Evolutionary conservation across 345 rosid genomes (phyloP), one percentile per base, ranked within the genome.

Genomic region (Viola odorata): DNA sequence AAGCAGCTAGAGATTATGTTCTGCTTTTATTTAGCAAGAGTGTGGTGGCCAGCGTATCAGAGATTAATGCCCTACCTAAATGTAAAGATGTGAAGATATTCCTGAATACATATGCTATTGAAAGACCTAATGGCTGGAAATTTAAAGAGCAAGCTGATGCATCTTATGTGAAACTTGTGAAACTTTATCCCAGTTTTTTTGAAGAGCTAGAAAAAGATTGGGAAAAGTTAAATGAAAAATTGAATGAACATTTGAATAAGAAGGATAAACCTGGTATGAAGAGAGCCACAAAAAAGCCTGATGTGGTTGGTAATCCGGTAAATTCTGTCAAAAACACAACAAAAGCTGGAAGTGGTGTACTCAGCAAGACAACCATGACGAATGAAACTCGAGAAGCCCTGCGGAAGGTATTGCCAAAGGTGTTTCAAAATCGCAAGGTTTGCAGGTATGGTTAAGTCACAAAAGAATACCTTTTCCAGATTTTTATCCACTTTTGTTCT

Each of bases 371-470:
- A 67, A 66, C 73, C 47, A 79, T 90, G 77, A 66, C 92, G 23
- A 71, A 61, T 50, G 97, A 87, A 81, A 82, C 78, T 57, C 81
- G 68, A 63, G 83, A 78, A 69, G 89, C 84, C 62, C 66, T 92
- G 61, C 69, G 70, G 50, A 87, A 89, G 86, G 85, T 81, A 41
- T 61, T 92, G 73, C 88, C 77, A 66, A 84, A 81, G 69, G 83
- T 87, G 57, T 77, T 92, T 62, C 91, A 81, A 65, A 78, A 64
- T 70, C 84, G 83, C 70, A 92, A 89, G 69, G 96, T 87, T 75
- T 92, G 98, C 92, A 83, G 95, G 96, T 91, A 74, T 44, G 65
- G 32, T 5, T 37, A 53, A n/a, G n/a, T n/a, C n/a, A n/a, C n/a
- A n/a, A n/a, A n/a, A n/a, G n/a, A n/a, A n/a, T n/a, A n/a, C n/a